Evolutionary conservation across 192 early-diverging fungal genomes (phyloP).

Genomic region (Mortierella alpina): DNA sequence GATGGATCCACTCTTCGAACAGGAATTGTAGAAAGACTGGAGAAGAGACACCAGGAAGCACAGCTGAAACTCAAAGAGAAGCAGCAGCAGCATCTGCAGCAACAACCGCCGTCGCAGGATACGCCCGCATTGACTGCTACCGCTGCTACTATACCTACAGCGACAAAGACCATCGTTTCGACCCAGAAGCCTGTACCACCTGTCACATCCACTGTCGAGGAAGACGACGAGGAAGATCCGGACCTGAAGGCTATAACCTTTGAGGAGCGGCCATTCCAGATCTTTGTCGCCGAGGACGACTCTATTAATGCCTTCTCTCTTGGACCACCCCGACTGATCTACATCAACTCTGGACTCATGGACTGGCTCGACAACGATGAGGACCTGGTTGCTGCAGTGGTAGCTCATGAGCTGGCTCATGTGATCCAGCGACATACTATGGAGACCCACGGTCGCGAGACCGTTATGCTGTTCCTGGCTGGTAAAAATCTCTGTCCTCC

Average conservation of each 20-base stretch:
- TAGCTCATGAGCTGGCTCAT: constrained; percentile 69
- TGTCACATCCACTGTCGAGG: background rate
- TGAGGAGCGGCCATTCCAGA: constrained; percentile 45
- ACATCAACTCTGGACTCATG: constrained; percentile 50
- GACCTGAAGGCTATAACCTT: constrained; percentile 21
- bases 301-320: constrained; percentile 50
- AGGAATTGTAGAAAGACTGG: constrained; percentile 27
- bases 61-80: constrained; percentile 13
- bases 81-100: background rate
- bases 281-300: constrained; percentile 50
- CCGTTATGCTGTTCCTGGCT: constrained; percentile 59
- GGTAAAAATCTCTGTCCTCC: constrained; percentile 25
- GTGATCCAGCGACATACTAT: constrained; percentile 65
- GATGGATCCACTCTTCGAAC: constrained; percentile 48
- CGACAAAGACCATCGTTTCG: constrained; percentile 29
- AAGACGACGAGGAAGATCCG: constrained; percentile 18
- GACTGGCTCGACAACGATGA: constrained; percentile 56
- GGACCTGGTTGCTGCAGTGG: constrained; percentile 59
- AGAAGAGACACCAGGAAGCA: constrained; percentile 32
- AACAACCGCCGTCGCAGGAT: background rate
- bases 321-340: constrained; percentile 42
- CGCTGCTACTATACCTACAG: background rate
- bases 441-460: constrained; percentile 64
- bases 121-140: background rate
- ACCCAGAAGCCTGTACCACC: constrained; percentile 10